These are phyloP conservation scores for Microbotryum violaceum DNA, from an alignment of 1,284 basidiomycete genomes.

Conservation along the genomic window DNA sequence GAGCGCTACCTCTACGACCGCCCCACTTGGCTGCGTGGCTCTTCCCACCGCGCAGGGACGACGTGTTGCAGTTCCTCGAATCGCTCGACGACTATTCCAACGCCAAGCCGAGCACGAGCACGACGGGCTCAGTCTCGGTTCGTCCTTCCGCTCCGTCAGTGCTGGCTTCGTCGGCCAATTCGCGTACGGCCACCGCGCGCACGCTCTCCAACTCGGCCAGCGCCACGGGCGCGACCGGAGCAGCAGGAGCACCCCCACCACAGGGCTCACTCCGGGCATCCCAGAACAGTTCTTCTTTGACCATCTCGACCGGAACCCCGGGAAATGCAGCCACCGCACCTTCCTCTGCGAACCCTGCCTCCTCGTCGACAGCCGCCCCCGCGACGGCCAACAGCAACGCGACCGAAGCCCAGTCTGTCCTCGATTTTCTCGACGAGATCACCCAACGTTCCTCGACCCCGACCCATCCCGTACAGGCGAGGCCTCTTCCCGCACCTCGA, in stretches of 20 bases:
- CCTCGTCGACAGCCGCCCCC: not conserved
- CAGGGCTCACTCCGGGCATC: not conserved
- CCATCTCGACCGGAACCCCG: conserved; percentile 4
- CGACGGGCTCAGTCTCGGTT: too few species aligned
- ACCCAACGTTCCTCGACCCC: conserved; percentile 60
- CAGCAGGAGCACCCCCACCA: not conserved
- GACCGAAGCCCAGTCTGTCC: conserved; percentile 55
- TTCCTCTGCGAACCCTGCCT: conserved; percentile 3
- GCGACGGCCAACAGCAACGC: conserved; percentile 30
- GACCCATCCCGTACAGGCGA: conserved; percentile 30
- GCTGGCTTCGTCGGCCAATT: too few species aligned
- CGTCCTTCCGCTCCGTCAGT: too few species aligned
- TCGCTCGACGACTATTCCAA: conserved; percentile 70
- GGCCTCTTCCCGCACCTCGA: conserved; percentile 4
- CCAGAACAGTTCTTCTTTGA: not conserved
- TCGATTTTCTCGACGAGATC: conserved; percentile 89
- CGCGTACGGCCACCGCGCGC: conserved; percentile 9
- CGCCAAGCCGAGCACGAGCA: conserved; percentile 28
- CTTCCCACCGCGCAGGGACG: conserved; percentile 37
- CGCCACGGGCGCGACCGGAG: not conserved
- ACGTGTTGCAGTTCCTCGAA: conserved; percentile 80
- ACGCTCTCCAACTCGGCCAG: not conserved
- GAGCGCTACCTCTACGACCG: not conserved
- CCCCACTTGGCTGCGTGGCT: not conserved
- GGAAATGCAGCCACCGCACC: not conserved